phyloP scores from a whole-genome alignment of 2,329 filamentous ascomycete species.

The Colletotrichum agaves region DNA sequence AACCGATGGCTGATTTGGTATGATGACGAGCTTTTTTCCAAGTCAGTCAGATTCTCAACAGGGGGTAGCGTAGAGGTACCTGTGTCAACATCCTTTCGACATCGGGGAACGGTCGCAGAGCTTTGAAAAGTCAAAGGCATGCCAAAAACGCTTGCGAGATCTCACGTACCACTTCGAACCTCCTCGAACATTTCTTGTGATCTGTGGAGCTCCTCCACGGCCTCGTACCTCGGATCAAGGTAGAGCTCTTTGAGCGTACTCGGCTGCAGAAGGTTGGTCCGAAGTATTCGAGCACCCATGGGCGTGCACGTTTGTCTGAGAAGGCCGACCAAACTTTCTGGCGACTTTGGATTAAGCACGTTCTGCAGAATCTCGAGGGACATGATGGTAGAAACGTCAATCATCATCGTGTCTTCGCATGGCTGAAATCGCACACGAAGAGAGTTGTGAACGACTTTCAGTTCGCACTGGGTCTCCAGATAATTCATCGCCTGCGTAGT shows the following conservation, averaged over 20 bases:
- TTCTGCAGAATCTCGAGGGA: slow-evolving; percentile 94
- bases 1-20: slow-evolving; percentile 73
- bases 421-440: slow-evolving; percentile 88
- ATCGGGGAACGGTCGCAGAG: slow-evolving; percentile 80
- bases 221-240: slow-evolving; percentile 79
- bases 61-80: slow-evolving; percentile 52
- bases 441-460: slow-evolving; percentile 80
- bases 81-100: slow-evolving; percentile 82
- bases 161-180: slow-evolving; percentile 71
- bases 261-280: slow-evolving; percentile 89
- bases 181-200: slow-evolving; percentile 88
- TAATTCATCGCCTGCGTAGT: slow-evolving; percentile 77
- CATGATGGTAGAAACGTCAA: slow-evolving; percentile 87
- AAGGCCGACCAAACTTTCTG: slow-evolving; percentile 84
- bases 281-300: slow-evolving; percentile 87
- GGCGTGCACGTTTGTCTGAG: slow-evolving; percentile 87
- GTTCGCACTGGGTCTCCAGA: slow-evolving; percentile 75
- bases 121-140: slow-evolving; percentile 52
- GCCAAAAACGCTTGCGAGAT: too few species aligned
- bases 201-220: slow-evolving; percentile 81
- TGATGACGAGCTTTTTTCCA: slow-evolving; percentile 76
- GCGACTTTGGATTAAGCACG: slow-evolving; percentile 78
- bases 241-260: slow-evolving; percentile 75
- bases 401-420: slow-evolving; percentile 94
- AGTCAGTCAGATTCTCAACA: slow-evolving; percentile 37